These are phyloP conservation scores for Ceratocystis colombiana DNA, from an alignment of 2,329 filamentous ascomycete species.

Conservation along the genomic window DNA sequence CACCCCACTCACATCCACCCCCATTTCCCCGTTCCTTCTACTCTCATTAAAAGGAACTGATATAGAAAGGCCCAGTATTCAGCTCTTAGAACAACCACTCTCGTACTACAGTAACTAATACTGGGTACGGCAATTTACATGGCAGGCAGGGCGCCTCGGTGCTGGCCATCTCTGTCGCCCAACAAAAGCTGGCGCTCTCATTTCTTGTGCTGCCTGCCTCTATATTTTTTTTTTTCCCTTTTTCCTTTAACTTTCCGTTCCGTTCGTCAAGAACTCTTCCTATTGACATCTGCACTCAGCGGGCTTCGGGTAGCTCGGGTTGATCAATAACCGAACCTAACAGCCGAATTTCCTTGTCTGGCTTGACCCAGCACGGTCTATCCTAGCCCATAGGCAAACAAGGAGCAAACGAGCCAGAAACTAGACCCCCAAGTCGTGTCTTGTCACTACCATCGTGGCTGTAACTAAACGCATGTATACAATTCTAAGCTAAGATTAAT, in stretches of 20 bases:
- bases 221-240: too few relatives aligned
- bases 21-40: background rate
- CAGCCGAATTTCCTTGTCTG: too few relatives aligned
- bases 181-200: too few relatives aligned
- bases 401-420: too few relatives aligned
- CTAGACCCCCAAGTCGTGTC: too few relatives aligned
- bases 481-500: too few relatives aligned
- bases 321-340: background rate
- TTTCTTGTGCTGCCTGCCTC: background rate
- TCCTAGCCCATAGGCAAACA: too few relatives aligned
- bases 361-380: too few relatives aligned
- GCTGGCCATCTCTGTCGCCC: background rate
- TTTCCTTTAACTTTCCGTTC: too few relatives aligned
- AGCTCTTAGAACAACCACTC: background rate
- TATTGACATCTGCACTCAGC: background rate
- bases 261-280: background rate
- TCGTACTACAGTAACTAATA: background rate
- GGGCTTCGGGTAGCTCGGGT: background rate
- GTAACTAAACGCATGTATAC: too few relatives aligned
- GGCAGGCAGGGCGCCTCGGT: background rate
- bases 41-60: constrained; percentile 10
- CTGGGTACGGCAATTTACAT: background rate
- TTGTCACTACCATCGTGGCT: too few relatives aligned
- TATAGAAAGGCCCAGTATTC: constrained; percentile 10
- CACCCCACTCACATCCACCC: background rate